Evolutionary conservation across 441 rosid species (phyloP), one percentile per base, ranked within the genome.

Genomic region (Syzygium malaccense): DNA sequence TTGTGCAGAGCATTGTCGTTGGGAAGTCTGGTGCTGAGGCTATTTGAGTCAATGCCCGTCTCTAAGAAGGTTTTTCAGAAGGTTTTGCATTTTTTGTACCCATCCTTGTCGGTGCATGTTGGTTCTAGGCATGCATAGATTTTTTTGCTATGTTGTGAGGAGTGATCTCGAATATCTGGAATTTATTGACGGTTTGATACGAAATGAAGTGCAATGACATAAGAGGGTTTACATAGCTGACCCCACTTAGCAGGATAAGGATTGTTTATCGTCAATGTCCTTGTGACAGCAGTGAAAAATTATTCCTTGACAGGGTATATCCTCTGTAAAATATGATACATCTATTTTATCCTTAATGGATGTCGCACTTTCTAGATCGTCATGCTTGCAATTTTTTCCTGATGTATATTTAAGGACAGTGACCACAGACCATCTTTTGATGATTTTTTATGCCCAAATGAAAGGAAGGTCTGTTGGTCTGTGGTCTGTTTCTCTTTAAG

Each of bases 21-120:
- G 83, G 83, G 83, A 75, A 75, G n/a, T 75, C 83, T 75, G 83
- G 89, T 25, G 88, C 87, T 87, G 87, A 85, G 37, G 71, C 86
- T 85, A 78, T 86, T 85, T 28, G 55, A 41, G 51, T 15, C 78
- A 86, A 93, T 93, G 94, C 94, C 94, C 20, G 85, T 91, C 51
- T 57, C 92, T 37, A 93, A 91, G 88, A 89, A 92, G 95, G 95
- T 92, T 87, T 18, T 83, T 23, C 83, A 23, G 83, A 41, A 75
- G 83, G 51, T 41, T 75, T 75, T 41, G 83, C 83, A 3, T 75
- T 75, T 75, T 37, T 75, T 75, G 48, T 71, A 37, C 80, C 80
- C 80, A 8, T 71, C 28, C 49, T 37, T 71, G 11, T 68, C 26
- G 28, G 80, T 3, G 9, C 49, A 71, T 71, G n/a, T 41, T 37